A percentile compares a stretch with the other conserved stretches of the same genome.
Conservation (phyloP, 106 monocot genomes). For the Ottelia alismoides region DNA sequence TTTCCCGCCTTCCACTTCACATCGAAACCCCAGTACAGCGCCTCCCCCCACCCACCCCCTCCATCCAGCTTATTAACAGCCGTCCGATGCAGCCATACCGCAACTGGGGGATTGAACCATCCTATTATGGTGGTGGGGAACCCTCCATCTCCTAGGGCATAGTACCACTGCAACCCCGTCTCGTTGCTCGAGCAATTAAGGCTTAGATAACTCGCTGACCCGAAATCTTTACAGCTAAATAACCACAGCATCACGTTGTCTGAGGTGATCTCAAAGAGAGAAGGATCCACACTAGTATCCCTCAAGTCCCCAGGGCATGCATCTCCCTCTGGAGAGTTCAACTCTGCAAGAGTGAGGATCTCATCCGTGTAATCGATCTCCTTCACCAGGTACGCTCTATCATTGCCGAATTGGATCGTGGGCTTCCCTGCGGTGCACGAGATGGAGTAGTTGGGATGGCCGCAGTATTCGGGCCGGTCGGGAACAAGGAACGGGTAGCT, state of each 20-base stretch:
- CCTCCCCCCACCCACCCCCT: not conserved
- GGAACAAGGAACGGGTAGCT: slow-evolving; percentile 5
- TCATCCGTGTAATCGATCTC: slow-evolving; percentile 1
- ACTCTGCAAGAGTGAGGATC: slow-evolving; percentile 1
- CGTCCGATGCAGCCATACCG: not conserved
- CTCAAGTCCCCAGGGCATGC: not conserved
- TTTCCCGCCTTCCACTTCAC: slow-evolving; percentile 7
- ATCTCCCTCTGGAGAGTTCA: not conserved
- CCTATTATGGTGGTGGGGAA: not conserved
- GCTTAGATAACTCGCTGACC: not conserved
- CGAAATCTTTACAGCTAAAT: slow-evolving; percentile 6
- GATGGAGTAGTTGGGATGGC: slow-evolving; percentile 2
- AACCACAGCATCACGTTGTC: slow-evolving; percentile 2
- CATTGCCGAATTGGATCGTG: not conserved
- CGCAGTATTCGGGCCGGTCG: slow-evolving; percentile 6
- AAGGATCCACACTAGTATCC: slow-evolving; percentile 1
- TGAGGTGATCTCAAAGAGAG: slow-evolving; percentile 2
- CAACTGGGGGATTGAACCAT: not conserved
- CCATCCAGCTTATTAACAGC: not conserved
- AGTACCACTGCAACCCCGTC: too few relatives aligned
- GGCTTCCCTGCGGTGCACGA: not conserved
- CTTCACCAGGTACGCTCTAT: slow-evolving; percentile 1
- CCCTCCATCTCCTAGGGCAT: too few relatives aligned
- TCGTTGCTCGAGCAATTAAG: not conserved
- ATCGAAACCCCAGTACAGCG: slow-evolving; percentile 5